Evolutionary conservation across 129 eudicot genomes (phyloP), one percentile per base, ranked within the genome.

Genomic region (Daucus carota): DNA sequence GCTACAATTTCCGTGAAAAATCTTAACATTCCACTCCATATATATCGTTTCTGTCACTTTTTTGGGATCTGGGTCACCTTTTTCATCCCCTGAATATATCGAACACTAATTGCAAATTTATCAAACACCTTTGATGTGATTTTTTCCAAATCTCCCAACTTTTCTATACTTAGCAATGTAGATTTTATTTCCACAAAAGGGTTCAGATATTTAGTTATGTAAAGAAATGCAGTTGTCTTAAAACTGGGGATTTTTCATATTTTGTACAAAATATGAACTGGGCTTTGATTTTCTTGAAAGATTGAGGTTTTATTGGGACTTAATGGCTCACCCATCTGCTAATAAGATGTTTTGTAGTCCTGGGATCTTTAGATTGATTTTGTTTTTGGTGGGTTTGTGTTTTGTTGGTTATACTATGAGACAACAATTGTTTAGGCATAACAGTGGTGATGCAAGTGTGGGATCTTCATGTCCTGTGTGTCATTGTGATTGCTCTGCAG

Each of bases 401-500:
- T 70, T 78, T 72, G 62, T 84, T 60, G 65, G 66, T 36, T 76
- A 67, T 67, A 40, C 59, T 70, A 75, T 54, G 50, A 75, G 76
- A 41, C 22, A 10, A 66, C 76, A 76, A 9, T 9, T 72, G 50
- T 76, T 76, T 28, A 34, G 82, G 70, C 78, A 50, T 40, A 59
- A 73, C 45, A 71, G 15, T 31, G 73, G 42, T 0, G 38, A 31
- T 29, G 26, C 68, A 24, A 60, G 50, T n/a, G n/a, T n/a, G n/a
- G n/a, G n/a, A 45, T 34, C 73, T 78, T 80, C 80, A 41, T 84
- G 88, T 63, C 85, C 88, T 38, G 12, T 47, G 65, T 84, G 88
- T 80, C 78, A 69, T 78, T 84, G 88, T 78, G 85, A 84, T 63
- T 84, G 88, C 38, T 26, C 57, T 65, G 22, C 72, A 17, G 80